These are phyloP conservation scores for Zygoascus biomembranicola DNA, from an alignment of 805 yeast genomes.

Conservation along the genomic window DNA sequence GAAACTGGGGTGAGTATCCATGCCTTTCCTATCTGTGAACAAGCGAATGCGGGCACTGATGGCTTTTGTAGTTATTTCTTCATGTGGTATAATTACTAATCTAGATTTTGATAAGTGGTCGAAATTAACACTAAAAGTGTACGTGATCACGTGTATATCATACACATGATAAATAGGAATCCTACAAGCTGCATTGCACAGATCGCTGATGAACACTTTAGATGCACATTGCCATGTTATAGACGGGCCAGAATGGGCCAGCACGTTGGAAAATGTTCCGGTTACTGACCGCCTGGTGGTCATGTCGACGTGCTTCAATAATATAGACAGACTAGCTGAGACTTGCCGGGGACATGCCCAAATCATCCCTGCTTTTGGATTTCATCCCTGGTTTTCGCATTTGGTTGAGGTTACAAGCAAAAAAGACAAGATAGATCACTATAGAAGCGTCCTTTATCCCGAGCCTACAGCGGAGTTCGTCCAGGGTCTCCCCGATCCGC, in stretches of 20 bases:
- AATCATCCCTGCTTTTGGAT: conserved; percentile 38
- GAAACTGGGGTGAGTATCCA: not conserved
- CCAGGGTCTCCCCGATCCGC: conserved; percentile 53
- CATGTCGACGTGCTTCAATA: conserved; percentile 32
- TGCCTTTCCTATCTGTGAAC: not conserved
- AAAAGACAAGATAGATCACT: conserved; percentile 43
- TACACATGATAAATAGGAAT: too few relatives aligned
- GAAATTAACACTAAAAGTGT: too few relatives aligned
- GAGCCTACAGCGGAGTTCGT: conserved; percentile 33
- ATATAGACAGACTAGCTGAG: conserved; percentile 26
- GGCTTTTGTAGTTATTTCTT: too few relatives aligned
- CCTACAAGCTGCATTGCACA: too few relatives aligned
- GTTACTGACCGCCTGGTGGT: conserved; percentile 17
- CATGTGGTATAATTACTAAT: too few relatives aligned
- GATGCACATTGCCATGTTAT: conserved; percentile 38
- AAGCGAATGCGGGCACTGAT: too few relatives aligned
- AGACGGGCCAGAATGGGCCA: conserved; percentile 21
- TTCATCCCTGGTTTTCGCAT: conserved; percentile 92
- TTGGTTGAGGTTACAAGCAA: conserved; percentile 31
- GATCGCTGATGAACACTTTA: not conserved
- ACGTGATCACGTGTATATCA: too few relatives aligned
- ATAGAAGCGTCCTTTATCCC: conserved; percentile 40
- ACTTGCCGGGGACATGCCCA: conserved; percentile 19
- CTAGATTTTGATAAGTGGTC: too few relatives aligned
- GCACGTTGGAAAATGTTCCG: conserved; percentile 5